Evolutionary conservation across 2,329 filamentous ascomycete species (phyloP).

Genomic region (Alternaria ventricosa): DNA sequence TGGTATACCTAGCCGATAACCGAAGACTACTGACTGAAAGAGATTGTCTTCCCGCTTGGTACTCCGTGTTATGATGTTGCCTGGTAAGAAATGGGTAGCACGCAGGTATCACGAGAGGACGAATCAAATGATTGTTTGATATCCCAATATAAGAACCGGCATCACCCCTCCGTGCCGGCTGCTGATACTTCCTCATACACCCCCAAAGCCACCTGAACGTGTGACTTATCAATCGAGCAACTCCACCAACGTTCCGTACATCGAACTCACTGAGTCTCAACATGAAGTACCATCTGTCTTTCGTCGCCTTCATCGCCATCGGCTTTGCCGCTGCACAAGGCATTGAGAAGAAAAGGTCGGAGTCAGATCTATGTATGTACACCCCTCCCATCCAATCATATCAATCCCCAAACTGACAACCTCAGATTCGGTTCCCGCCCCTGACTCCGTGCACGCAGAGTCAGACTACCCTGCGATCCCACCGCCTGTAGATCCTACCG

Average conservation of each 20-base stretch:
- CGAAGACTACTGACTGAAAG: neutral
- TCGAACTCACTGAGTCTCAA: conserved; percentile 3
- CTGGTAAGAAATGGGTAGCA: neutral
- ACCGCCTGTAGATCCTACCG: neutral
- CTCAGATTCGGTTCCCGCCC: neutral
- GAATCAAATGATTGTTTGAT: neutral
- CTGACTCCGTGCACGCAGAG: neutral
- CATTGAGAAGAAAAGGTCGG: neutral
- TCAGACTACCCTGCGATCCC: neutral
- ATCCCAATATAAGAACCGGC: neutral
- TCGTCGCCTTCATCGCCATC: conserved; percentile 47
- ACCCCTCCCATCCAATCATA: neutral
- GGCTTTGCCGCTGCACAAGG: conserved; percentile 46
- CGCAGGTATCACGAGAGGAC: neutral
- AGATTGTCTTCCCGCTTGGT: neutral
- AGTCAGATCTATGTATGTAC: conserved; percentile 41
- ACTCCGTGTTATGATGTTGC: neutral
- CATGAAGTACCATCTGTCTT: conserved; percentile 34
- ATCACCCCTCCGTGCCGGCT: neutral
- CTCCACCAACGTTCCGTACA: neutral
- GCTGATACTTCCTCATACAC: neutral
- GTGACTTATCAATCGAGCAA: neutral
- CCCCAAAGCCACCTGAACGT: no score
- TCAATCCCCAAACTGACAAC: neutral
- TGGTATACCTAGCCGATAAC: neutral